Evolutionary conservation across 495 filamentous ascomycete genomes (phyloP).

Genomic region (Penicillium nucicola): DNA sequence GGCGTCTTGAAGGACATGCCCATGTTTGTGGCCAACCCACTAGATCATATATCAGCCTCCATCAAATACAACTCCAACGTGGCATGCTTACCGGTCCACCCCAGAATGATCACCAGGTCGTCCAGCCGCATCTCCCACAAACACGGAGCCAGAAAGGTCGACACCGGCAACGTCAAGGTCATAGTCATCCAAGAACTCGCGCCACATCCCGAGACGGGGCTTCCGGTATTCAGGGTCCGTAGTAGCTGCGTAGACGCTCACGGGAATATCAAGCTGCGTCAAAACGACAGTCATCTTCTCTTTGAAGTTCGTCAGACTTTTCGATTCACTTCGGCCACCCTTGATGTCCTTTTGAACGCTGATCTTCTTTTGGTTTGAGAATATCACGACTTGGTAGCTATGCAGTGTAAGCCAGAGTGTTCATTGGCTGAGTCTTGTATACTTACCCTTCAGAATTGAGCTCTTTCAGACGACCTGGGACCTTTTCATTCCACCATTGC

Average conservation of each 20-base stretch:
- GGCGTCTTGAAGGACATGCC: slow-evolving; percentile 79
- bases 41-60: slow-evolving; percentile 6
- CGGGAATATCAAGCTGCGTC: slow-evolving; percentile 67
- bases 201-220: slow-evolving; percentile 87
- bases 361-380: slow-evolving; percentile 87
- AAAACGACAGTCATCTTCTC: slow-evolving; percentile 69
- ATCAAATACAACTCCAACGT: neutral
- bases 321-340: slow-evolving; percentile 57
- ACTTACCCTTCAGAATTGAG: slow-evolving; percentile 68
- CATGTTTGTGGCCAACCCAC: slow-evolving; percentile 77
- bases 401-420: neutral
- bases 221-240: slow-evolving; percentile 78
- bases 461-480: slow-evolving; percentile 61
- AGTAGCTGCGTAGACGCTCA: slow-evolving; percentile 82
- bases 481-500: slow-evolving; percentile 86
- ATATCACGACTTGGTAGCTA: slow-evolving; percentile 73
- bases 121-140: slow-evolving; percentile 88
- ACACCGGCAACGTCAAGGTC: slow-evolving; percentile 61
- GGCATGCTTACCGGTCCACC: slow-evolving; percentile 62
- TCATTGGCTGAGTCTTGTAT: slow-evolving; percentile 7
- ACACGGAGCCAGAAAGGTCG: slow-evolving; percentile 67
- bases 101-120: slow-evolving; percentile 66
- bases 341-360: slow-evolving; percentile 71
- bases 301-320: slow-evolving; percentile 73
- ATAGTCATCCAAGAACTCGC: slow-evolving; percentile 71